phyloP scores from a whole-genome alignment of 257 asterid species.

The Solanum rostratum region DNA sequence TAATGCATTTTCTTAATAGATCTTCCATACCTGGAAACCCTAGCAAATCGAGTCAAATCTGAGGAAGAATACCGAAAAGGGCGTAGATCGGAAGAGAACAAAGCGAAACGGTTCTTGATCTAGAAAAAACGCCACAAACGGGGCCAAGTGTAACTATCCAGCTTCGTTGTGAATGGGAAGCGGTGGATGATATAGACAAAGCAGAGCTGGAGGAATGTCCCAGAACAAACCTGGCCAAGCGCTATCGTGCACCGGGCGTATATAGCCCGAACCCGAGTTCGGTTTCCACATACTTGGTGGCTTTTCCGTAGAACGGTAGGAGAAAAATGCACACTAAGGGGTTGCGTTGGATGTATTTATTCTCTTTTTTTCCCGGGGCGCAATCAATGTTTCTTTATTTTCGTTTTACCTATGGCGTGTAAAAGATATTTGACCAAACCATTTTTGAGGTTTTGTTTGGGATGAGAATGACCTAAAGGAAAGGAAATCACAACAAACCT shows the following conservation, averaged over 20 bases:
- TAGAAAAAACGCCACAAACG: not conserved
- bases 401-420: not conserved
- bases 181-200: not conserved
- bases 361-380: not conserved
- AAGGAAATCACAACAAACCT: not conserved
- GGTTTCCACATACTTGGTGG: not conserved
- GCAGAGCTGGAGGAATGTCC: slow-evolving; percentile 15
- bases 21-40: not conserved
- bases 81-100: not conserved
- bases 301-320: not conserved
- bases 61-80: not conserved
- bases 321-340: not conserved
- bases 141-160: not conserved
- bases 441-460: not conserved
- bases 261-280: not conserved
- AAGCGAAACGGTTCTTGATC: not conserved
- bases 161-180: not conserved
- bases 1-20: not conserved
- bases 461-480: not conserved
- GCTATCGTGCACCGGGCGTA: slow-evolving; percentile 25
- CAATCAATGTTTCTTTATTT: not conserved
- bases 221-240: slow-evolving; percentile 17
- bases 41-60: not conserved
- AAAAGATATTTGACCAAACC: not conserved
- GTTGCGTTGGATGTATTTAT: not conserved